These are phyloP conservation scores for Jamesozyma lodderae DNA, from an alignment of 805 yeast species.

Conservation along the genomic window DNA sequence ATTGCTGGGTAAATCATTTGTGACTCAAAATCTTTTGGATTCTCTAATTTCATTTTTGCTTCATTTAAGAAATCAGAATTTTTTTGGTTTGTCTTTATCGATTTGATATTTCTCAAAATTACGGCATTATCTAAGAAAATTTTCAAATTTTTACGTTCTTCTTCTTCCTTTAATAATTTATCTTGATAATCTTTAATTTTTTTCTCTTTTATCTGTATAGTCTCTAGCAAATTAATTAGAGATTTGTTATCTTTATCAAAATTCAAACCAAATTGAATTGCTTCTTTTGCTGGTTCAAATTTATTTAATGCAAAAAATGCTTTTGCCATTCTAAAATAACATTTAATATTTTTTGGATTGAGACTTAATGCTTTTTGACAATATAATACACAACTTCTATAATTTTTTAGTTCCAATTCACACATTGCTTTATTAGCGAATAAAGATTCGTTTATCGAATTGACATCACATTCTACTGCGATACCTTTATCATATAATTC, in stretches of 20 bases:
- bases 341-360: slow-evolving; percentile 70
- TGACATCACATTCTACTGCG: slow-evolving; percentile 54
- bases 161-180: slow-evolving; percentile 14
- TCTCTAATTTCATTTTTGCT: slow-evolving; percentile 50
- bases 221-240: slow-evolving; percentile 37
- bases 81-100: slow-evolving; percentile 43
- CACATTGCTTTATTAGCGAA: slow-evolving; percentile 85
- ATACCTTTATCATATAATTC: slow-evolving; percentile 74
- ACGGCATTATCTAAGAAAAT: slow-evolving; percentile 50
- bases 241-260: slow-evolving; percentile 54
- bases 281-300: slow-evolving; percentile 61
- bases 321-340: slow-evolving; percentile 73
- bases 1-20: slow-evolving; percentile 76
- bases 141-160: slow-evolving; percentile 33
- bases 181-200: slow-evolving; percentile 26
- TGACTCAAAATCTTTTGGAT: slow-evolving; percentile 58
- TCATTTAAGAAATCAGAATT: slow-evolving; percentile 48
- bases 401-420: slow-evolving; percentile 76
- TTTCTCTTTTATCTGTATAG: slow-evolving; percentile 34
- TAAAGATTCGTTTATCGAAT: slow-evolving; percentile 50
- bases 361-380: slow-evolving; percentile 59
- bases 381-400: slow-evolving; percentile 77
- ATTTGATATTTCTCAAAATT: slow-evolving; percentile 45
- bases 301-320: slow-evolving; percentile 65
- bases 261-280: slow-evolving; percentile 54